Evolutionary conservation across 345 rosid species (phyloP).

Genomic region (Erucastrum elatum): DNA sequence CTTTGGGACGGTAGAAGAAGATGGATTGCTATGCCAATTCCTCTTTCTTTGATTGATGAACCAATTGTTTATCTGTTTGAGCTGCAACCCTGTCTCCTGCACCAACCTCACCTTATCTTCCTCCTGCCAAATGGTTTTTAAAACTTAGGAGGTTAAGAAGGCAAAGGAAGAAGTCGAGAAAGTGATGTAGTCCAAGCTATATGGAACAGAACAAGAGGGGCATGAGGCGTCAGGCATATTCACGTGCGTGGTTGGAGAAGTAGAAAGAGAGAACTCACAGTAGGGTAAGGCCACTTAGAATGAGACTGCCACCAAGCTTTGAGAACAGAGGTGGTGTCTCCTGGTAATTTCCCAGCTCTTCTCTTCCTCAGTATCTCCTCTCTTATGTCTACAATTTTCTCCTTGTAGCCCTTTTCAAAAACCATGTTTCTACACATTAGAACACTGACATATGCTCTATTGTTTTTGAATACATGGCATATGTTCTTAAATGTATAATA

Average conservation of each 20-base stretch:
- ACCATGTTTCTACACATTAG: not conserved
- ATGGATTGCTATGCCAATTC: conserved; percentile 96
- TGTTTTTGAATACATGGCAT: too few relatives aligned
- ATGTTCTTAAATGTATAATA: too few relatives aligned
- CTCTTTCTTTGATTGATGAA: conserved; percentile 97
- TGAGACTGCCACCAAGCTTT: conserved; percentile 98
- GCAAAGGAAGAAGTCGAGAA: not conserved
- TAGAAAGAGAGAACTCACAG: conserved; percentile 52
- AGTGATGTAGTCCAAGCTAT: not conserved
- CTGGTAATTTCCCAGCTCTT: conserved; percentile 96
- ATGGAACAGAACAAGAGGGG: not conserved
- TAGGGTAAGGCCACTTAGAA: conserved; percentile 96
- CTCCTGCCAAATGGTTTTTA: conserved; percentile 55
- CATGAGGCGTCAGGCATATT: not conserved
- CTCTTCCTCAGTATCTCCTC: conserved; percentile 96
- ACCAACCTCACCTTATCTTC: conserved; percentile 94
- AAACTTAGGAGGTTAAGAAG: not conserved
- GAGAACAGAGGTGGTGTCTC: conserved; percentile 88
- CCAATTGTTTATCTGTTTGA: conserved; percentile 98
- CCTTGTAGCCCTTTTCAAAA: conserved; percentile 75
- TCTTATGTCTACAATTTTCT: conserved; percentile 86
- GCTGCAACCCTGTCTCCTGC: conserved; percentile 88
- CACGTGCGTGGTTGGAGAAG: not conserved
- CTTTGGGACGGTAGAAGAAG: conserved; percentile 67
- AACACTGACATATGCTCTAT: not conserved